Percentiles rank a stretch among this genome's conserved stretches.
Conservation (phyloP, 192 early-diverging fungal species). For the Chytriomyces sp. region DNA sequence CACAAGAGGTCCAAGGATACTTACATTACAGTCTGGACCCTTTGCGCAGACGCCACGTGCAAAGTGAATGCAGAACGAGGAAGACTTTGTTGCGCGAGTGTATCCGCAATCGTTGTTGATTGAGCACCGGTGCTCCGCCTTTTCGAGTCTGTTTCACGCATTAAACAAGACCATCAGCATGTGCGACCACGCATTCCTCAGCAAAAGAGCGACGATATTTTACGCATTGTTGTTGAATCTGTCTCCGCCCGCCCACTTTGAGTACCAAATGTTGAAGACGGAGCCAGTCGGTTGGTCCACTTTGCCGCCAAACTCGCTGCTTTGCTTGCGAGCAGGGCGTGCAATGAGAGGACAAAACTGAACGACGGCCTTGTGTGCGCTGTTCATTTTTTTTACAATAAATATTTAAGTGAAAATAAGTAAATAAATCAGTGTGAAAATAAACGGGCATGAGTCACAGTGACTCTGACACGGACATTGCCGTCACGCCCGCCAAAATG, state of each 20-base stretch:
- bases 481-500: not conserved
- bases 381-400: slow-evolving; percentile 31
- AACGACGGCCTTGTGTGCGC: slow-evolving; percentile 32
- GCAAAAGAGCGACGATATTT: slow-evolving; percentile 7
- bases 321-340: slow-evolving; percentile 47
- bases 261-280: slow-evolving; percentile 73
- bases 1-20: slow-evolving; percentile 56
- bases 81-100: slow-evolving; percentile 65
- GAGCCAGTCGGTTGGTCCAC: slow-evolving; percentile 40
- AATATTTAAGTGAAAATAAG: too few species aligned
- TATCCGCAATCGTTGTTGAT: slow-evolving; percentile 69
- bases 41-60: slow-evolving; percentile 78
- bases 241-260: slow-evolving; percentile 63
- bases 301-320: slow-evolving; percentile 46
- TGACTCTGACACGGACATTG: not conserved
- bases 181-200: not conserved
- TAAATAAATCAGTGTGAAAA: not conserved
- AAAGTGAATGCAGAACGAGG: slow-evolving; percentile 85
- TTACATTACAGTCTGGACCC: slow-evolving; percentile 57
- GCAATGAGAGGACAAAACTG: slow-evolving; percentile 33
- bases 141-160: slow-evolving; percentile 45
- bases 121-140: slow-evolving; percentile 68
- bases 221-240: slow-evolving; percentile 37
- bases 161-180: slow-evolving; percentile 1
- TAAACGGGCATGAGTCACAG: not conserved